A percentile compares a stretch with the other conserved stretches of the same genome.
Conservation (phyloP, 1,139 yeast genomes). For the Keqinozyma sinolaborantium region DNA sequence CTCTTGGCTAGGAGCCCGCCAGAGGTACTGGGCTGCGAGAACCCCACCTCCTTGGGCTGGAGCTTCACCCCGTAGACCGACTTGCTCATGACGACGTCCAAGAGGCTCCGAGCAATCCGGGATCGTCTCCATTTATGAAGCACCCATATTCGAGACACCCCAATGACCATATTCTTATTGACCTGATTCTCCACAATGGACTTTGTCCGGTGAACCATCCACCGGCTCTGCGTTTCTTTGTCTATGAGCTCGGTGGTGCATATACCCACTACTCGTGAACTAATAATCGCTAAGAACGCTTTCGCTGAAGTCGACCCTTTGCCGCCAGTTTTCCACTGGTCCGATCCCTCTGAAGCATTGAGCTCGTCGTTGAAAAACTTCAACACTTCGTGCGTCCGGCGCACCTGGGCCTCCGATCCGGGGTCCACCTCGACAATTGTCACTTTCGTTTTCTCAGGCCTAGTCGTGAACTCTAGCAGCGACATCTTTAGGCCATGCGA, state of each 20-base stretch:
- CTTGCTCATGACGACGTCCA: slow-evolving; percentile 36
- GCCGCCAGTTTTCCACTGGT: slow-evolving; percentile 37
- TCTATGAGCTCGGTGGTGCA: slow-evolving; percentile 42
- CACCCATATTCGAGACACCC: slow-evolving; percentile 66
- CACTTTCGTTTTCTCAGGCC: slow-evolving; percentile 5
- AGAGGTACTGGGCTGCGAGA: slow-evolving; percentile 68
- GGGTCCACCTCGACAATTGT: slow-evolving; percentile 15
- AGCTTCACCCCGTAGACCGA: slow-evolving; percentile 52
- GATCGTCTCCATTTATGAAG: slow-evolving; percentile 50
- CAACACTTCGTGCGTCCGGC: slow-evolving; percentile 26
- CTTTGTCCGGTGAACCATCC: slow-evolving; percentile 46
- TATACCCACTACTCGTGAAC: slow-evolving; percentile 48
- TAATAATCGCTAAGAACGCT: slow-evolving; percentile 43
- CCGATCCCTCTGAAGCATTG: slow-evolving; percentile 53
- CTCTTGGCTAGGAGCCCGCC: slow-evolving; percentile 55
- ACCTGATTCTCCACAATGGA: slow-evolving; percentile 32
- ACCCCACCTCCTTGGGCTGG: slow-evolving; percentile 44
- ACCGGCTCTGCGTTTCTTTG: slow-evolving; percentile 23
- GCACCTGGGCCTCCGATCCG: slow-evolving; percentile 15
- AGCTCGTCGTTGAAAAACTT: slow-evolving; percentile 56
- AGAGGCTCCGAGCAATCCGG: slow-evolving; percentile 45
- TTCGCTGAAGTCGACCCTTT: slow-evolving; percentile 26
- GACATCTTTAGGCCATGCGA: slow-evolving; percentile 6
- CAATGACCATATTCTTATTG: slow-evolving; percentile 32
- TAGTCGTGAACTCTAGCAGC: slow-evolving; percentile 1